A percentile compares a stretch with the other conserved stretches of the same genome.
phyloP scores from a whole-genome alignment of 306 rosid species.

The Acmispon strigosus region DNA sequence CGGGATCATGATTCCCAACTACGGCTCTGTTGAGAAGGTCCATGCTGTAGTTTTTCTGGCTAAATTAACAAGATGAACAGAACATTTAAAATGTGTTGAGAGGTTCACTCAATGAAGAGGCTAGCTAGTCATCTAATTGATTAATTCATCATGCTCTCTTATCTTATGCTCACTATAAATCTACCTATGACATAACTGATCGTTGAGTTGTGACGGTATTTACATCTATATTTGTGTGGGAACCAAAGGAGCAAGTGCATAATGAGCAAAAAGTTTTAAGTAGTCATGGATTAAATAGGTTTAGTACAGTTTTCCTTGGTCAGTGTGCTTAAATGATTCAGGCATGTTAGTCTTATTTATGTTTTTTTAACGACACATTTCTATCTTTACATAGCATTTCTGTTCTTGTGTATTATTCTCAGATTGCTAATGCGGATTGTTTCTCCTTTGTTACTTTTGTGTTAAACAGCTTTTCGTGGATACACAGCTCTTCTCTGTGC shows the following conservation, averaged over 20 bases:
- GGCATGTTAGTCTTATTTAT: background rate
- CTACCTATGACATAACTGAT: no score
- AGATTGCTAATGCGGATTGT: background rate
- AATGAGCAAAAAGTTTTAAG: no score
- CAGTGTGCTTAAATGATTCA: background rate
- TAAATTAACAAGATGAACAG: background rate
- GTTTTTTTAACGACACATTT: background rate
- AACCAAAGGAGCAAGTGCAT: no score
- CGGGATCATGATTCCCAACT: background rate
- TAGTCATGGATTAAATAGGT: background rate
- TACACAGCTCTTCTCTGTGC: constrained; percentile 91
- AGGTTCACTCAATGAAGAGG: background rate
- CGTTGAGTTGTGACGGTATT: no score
- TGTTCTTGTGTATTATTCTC: background rate
- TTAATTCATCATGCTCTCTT: no score
- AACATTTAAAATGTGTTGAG: background rate
- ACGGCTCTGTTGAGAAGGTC: background rate
- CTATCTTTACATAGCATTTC: background rate
- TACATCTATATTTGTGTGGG: no score
- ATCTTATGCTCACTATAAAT: no score
- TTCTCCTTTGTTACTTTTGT: constrained; percentile 14
- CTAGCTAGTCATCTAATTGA: background rate
- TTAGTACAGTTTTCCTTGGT: background rate
- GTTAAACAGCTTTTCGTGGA: constrained; percentile 75
- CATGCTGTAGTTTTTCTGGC: background rate